These are phyloP conservation scores for Hylodesmum podocarpum DNA, from an alignment of 306 rosid genomes.

Conservation along the genomic window DNA sequence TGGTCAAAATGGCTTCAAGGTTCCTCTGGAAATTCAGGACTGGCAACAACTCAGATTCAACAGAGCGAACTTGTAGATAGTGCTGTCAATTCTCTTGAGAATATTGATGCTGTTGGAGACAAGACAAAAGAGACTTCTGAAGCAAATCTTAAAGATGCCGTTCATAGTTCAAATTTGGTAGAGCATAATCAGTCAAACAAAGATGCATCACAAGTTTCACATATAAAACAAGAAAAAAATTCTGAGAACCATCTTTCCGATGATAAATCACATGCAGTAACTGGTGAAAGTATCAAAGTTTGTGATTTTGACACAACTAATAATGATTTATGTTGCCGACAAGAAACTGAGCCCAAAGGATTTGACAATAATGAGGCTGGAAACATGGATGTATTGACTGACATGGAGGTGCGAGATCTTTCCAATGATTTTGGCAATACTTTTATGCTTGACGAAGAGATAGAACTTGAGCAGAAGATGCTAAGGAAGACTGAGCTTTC, in stretches of 20 bases:
- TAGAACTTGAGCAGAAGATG: constrained; percentile 75
- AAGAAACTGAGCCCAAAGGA: constrained; percentile 32
- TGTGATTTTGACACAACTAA: constrained; percentile 23
- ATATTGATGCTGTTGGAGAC: constrained; percentile 38
- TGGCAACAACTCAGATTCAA: constrained; percentile 38
- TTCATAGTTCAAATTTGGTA: constrained; percentile 17
- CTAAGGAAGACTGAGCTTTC: constrained; percentile 50
- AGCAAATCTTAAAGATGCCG: constrained; percentile 38
- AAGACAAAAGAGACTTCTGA: constrained; percentile 35
- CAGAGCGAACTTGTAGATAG: constrained; percentile 38
- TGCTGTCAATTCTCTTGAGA: constrained; percentile 33
- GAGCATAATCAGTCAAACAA: constrained; percentile 36
- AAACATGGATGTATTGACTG: constrained; percentile 40
- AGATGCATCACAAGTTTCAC: constrained; percentile 28
- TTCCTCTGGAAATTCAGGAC: constrained; percentile 46
- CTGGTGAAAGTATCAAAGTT: constrained; percentile 26
- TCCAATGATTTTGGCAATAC: constrained; percentile 79
- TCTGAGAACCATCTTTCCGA: constrained; percentile 26
- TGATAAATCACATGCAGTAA: constrained; percentile 31
- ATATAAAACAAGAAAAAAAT: constrained; percentile 28
- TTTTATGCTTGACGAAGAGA: constrained; percentile 96
- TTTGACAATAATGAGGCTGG: constrained; percentile 37
- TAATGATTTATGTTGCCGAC: constrained; percentile 17
- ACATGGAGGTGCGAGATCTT: constrained; percentile 49
- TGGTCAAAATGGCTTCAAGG: constrained; percentile 81